These are phyloP conservation scores for Talaromyces sp. DNA, from an alignment of 2,329 filamentous ascomycete species.

Conservation along the genomic window DNA sequence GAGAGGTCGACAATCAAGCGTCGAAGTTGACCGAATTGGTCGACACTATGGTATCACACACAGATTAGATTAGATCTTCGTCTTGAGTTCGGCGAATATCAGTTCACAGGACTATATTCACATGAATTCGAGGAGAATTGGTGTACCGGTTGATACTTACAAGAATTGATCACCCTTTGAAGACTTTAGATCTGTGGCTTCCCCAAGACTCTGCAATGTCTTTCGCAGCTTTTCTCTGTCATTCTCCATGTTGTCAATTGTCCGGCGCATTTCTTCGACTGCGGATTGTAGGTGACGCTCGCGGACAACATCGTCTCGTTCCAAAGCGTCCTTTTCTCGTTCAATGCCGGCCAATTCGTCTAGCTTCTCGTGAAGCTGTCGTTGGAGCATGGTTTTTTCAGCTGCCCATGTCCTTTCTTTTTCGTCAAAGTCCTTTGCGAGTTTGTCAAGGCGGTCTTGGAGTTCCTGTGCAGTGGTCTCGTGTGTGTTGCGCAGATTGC, in stretches of 20 bases:
- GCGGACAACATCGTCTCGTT: slow-evolving; percentile 46
- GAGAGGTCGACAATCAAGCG: slow-evolving; percentile 52
- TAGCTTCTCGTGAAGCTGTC: slow-evolving; percentile 41
- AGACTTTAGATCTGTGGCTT: slow-evolving; percentile 51
- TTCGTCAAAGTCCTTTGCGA: slow-evolving; percentile 29
- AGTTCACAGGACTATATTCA: neutral
- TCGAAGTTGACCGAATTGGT: slow-evolving; percentile 52
- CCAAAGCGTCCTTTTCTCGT: slow-evolving; percentile 42
- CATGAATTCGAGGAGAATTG: neutral
- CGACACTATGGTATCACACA: slow-evolving; percentile 40
- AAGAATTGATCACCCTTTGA: slow-evolving; percentile 50
- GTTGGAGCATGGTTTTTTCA: slow-evolving; percentile 31
- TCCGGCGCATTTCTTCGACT: slow-evolving; percentile 43
- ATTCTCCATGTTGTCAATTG: slow-evolving; percentile 50
- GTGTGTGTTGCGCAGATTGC: slow-evolving; percentile 25
- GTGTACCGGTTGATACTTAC: slow-evolving; percentile 37
- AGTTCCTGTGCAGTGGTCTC: neutral
- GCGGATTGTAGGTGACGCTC: slow-evolving; percentile 46
- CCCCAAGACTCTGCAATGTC: slow-evolving; percentile 49
- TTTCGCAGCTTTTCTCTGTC: slow-evolving; percentile 51
- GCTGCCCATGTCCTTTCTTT: slow-evolving; percentile 35
- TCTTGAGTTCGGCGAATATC: neutral
- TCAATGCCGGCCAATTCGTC: slow-evolving; percentile 43
- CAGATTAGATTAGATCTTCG: slow-evolving; percentile 9
- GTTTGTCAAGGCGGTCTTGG: slow-evolving; percentile 25